Percentiles rank a stretch among this genome's conserved stretches.
Conservation (phyloP, 1,284 basidiomycete genomes). For the Ceratobasidium sp. region DNA sequence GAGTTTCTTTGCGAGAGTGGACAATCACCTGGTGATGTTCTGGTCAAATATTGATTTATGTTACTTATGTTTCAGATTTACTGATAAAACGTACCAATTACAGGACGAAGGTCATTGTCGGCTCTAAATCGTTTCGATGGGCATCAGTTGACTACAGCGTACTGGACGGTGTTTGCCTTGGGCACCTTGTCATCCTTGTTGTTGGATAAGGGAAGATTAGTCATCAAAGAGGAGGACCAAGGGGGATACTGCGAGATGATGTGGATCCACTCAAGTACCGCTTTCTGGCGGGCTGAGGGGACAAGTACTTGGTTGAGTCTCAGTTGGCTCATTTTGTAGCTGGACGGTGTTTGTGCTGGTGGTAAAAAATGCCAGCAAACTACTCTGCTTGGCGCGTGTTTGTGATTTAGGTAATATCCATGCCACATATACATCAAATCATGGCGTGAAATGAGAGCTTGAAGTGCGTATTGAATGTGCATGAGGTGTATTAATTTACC, state of each 20-base stretch:
- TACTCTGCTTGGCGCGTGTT: too few species aligned
- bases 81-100: neutral
- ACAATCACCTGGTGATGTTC: neutral
- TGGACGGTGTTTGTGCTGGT: neutral
- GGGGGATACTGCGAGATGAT: neutral
- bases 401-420: neutral
- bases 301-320: neutral
- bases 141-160: neutral
- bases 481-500: too few species aligned
- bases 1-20: neutral
- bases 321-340: neutral
- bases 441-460: neutral
- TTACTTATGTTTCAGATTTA: neutral
- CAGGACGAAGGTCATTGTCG: neutral
- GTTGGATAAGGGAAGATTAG: neutral
- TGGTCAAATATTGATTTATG: neutral
- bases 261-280: neutral
- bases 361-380: neutral
- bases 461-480: too few species aligned
- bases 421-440: neutral
- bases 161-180: neutral
- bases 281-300: neutral
- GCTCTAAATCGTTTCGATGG: neutral
- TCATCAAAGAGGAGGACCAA: neutral
- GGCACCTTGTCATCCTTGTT: neutral